Evolutionary conservation across 2,329 filamentous ascomycete species (phyloP), one percentile per base, ranked within the genome.

Genomic region (Paecilomyces variotii): DNA sequence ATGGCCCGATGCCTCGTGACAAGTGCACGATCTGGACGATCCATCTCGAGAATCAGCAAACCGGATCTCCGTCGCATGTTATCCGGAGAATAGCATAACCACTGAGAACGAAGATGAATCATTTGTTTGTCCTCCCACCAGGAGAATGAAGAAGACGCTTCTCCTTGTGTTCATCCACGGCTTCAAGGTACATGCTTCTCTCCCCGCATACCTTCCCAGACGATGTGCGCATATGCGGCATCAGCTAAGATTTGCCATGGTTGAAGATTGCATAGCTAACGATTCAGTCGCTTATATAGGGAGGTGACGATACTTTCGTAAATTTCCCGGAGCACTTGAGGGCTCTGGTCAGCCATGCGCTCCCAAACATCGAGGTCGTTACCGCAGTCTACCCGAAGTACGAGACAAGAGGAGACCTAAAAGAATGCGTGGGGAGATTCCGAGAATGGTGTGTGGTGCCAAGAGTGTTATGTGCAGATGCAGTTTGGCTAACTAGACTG

Each of bases 141-240:
- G 51, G 56, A 73, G 60, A 58, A 79, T 78, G 77, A 74, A 70
- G 60, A 79, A 78, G 62, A 78, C 75, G 59, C 65, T 79, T 49
- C 67, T 79, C 53, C 66, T 79, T 50, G 77, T 78, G 53, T 79
- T 79, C 59, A 78, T 80, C 30, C 78, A 80, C 59, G 78, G 78
- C 45, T 80, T 80, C 66, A 77, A 79, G 71, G 77, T 79, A 64
- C 45, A 68, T 53, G n/a, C 26, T 34, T 7, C 35, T 26, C 35
- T 26, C 35, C 54, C 54, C 11, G 24, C 12, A 35, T 55, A 12
- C 54, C 26, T 24, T 55, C 2, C 28, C 50, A 25, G 11, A 57
- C 24, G n/a, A 56, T 19, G 39, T 52, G n/a, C 3, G 25, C 24
- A 11, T 55, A 26, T 10, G 24, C 24, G 24, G 14, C 10, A 28